Percentiles rank a stretch among this genome's conserved stretches.
These are phyloP conservation scores for Urtica urens DNA, from an alignment of 306 rosid species.

Conservation along the genomic window DNA sequence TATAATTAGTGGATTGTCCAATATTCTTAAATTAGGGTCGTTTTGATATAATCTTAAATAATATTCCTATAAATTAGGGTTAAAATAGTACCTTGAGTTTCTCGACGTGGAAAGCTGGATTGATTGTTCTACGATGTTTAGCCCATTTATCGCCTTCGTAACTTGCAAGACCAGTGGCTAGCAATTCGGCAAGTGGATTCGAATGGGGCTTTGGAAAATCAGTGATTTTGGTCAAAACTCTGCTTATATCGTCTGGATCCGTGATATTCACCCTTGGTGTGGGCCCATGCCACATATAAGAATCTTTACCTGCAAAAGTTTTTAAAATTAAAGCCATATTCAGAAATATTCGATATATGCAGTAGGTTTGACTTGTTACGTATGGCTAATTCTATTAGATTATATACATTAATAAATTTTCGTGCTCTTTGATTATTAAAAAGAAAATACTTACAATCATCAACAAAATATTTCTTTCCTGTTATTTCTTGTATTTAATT, in stretches of 20 bases:
- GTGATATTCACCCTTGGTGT: slow-evolving; percentile 32
- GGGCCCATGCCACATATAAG: slow-evolving; percentile 40
- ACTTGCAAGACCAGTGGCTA: neutral
- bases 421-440: too few relatives aligned
- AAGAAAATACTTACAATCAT: too few relatives aligned
- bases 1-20: too few relatives aligned
- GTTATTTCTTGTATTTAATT: too few relatives aligned
- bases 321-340: too few relatives aligned
- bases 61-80: neutral
- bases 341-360: too few relatives aligned
- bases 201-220: slow-evolving; percentile 22
- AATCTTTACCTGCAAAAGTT: slow-evolving; percentile 33
- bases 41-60: neutral
- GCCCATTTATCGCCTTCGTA: slow-evolving; percentile 48
- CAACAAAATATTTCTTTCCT: too few relatives aligned
- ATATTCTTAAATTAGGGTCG: too few relatives aligned
- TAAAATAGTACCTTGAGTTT: slow-evolving; percentile 37
- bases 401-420: too few relatives aligned
- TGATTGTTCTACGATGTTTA: slow-evolving; percentile 38
- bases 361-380: too few relatives aligned
- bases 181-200: slow-evolving; percentile 16
- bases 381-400: too few relatives aligned
- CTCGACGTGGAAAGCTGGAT: slow-evolving; percentile 38
- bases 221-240: slow-evolving; percentile 19
- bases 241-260: slow-evolving; percentile 41